Base-by-base conservation (phyloP, 2,329 filamentous ascomycete genomes). In the Scytalidium sp. region DNA sequence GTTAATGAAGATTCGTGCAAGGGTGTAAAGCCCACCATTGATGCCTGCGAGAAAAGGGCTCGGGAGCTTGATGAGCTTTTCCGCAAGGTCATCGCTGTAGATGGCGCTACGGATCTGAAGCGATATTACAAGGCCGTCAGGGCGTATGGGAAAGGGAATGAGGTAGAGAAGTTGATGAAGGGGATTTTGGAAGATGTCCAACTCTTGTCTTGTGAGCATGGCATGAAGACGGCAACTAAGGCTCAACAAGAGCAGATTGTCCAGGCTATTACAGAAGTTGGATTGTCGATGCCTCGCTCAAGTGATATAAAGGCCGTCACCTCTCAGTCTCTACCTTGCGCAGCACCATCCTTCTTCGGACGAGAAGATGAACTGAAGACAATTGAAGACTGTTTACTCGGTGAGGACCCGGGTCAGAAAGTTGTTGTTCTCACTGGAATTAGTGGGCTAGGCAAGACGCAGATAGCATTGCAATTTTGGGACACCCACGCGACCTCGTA, bases 161-260 rank as follows among this genome's bases (percentile, higher is more conserved):
- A 49, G 11, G 60, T 62, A 3, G 60, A 65, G 45, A 52, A 19
- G 3, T 52, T 65, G 45, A 62, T 64, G 56, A 48, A 55, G 36
- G 60, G 57, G 19, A 64, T 65, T n/a, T 49, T 64, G 36, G 43
- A 52, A 8, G 58, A 65, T 32, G 13, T 65, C 9, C 54, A 63
- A 32, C 52, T 66, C 11, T 47, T 66, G 22, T n/a, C 43, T 3
- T 39, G 20, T 25, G 40, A 52, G 19, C 21, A 51, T 11, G 40
- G 29, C n/a, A 56, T 56, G 49, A 47, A 32, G 19, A 52, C 39
- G 2, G 42, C 39, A 19, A 52, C 54, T 2, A 23, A 27, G 2
- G 27, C 25, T 23, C 41, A 56, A 25, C 3, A 21, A 45, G 45
- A 54, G 9, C n/a, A 51, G 41, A n/a, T 56, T 17, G 23, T 41